Base-by-base conservation (phyloP, 345 rosid genomes). In the Noccaea caerulescens region DNA sequence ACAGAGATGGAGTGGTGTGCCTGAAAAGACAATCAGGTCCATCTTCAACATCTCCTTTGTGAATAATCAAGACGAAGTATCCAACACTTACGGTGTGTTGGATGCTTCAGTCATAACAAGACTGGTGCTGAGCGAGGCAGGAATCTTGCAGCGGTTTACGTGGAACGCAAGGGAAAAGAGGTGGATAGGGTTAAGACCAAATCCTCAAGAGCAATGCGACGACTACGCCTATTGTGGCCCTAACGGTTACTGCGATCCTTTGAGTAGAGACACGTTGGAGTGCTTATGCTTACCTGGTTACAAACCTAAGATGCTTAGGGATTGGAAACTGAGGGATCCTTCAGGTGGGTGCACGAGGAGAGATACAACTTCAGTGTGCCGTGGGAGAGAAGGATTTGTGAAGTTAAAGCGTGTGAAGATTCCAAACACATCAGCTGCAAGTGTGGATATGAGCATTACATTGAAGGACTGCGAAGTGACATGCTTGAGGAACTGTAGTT, bases 211-310 rank as follows among this genome's bases (percentile, higher is more conserved):
- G 41, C 75, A 65, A 14, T 93, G 97, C 33, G 98, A 91, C 36
- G 55, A 44, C 61, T 85, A 87, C 41, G 30, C 63, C 10, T 70
- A 77, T 30, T 93, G 97, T 42, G 98, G 94, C 8, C 69, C 66
- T 2, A 82, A 84, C 41, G 64, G 80, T 68, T 77, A 73, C 2
- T 87, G 93, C 16, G 79, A 85, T 68, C 52, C 80, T 0, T 45
- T 66, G 2, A 51, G 12, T 6, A 34, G 76, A 0, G 84, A 66
- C 1, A 59, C 57, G 58, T 82, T 77, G 30, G 82, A 75, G 49
- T 88, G 96, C 62, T 39, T 33, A 0, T 92, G 98, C 70, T 42
- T 88, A 5, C 93, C 92, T 0, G 96, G 95, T 3, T 88, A 79
- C 47, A 81, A 82, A 53, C 98, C 98, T 9, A 84, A 65, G 56